Evolutionary conservation across 192 early-diverging fungal genomes (phyloP), one percentile per base, ranked within the genome.

Genomic region (Radiomyces spectabilis): DNA sequence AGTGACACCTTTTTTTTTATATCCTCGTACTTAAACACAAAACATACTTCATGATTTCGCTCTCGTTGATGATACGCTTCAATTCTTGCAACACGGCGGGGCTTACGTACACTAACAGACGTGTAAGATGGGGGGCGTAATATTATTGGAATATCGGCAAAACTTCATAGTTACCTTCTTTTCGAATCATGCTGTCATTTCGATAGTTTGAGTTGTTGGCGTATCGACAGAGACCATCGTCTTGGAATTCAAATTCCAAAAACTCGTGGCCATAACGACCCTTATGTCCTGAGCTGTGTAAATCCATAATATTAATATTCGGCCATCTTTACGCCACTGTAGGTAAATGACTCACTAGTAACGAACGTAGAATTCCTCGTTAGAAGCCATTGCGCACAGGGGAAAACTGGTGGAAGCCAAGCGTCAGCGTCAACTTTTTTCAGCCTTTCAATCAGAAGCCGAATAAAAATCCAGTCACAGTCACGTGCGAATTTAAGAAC

Each of bases 241-340:
- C 75, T 54, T 85, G 73, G 51, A 98, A 85, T 72, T 99, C 96
- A 63, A 97, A 99, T 66, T 96, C 92, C 31, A 99, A 81, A 69
- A 97, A 99, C 82, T 99, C 96, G 75, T 99, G 94, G 26, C 96
- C 96, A 74, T 92, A 96, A 55, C 91, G 81, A 29, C 96, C 96
- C 53, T 81, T 82, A 63, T 97, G 93, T 5, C 96, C 95, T 15
- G 88, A 82, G 57, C 87, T 88, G 30, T 31, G 18, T 30, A 6
- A 59, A 41, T 42, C 12, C 24, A 1, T 26, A 25, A 18, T 29
- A 16, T n/a, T n/a, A n/a, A n/a, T n/a, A n/a, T n/a, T n/a, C n/a
- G n/a, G n/a, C n/a, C n/a, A n/a, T n/a, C n/a, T n/a, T n/a, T n/a
- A n/a, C n/a, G n/a, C n/a, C n/a, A n/a, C n/a, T n/a, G n/a, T n/a